phyloP scores from a whole-genome alignment of 2,329 filamentous ascomycete genomes.

The Eutypa lata region DNA sequence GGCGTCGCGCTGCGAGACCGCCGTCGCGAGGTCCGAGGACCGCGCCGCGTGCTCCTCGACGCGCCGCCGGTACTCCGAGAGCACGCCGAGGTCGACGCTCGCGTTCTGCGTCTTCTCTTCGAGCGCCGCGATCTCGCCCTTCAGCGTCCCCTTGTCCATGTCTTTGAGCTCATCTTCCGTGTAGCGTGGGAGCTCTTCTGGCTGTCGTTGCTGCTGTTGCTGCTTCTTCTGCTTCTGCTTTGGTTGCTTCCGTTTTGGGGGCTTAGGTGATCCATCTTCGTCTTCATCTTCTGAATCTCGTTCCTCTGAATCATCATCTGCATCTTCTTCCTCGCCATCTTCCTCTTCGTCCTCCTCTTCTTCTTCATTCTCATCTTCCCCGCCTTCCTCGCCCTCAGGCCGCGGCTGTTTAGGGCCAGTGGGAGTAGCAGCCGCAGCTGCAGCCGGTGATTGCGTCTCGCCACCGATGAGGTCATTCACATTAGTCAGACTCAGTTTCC shows the following conservation, averaged over 20 bases:
- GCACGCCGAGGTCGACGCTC: slow-evolving; percentile 83
- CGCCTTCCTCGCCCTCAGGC: slow-evolving; percentile 21
- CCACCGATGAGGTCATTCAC: slow-evolving; percentile 63
- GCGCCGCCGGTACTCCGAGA: slow-evolving; percentile 82
- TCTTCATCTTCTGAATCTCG: slow-evolving; percentile 17
- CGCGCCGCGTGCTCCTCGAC: slow-evolving; percentile 79
- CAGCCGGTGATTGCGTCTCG: slow-evolving; percentile 27
- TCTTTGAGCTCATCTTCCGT: slow-evolving; percentile 67
- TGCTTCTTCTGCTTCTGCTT: slow-evolving; percentile 21
- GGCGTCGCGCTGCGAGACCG: slow-evolving; percentile 73
- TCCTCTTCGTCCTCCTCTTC: slow-evolving; percentile 19
- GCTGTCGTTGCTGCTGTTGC: slow-evolving; percentile 27
- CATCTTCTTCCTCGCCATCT: slow-evolving; percentile 10
- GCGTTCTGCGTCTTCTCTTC: slow-evolving; percentile 77
- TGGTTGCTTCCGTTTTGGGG: slow-evolving; percentile 23
- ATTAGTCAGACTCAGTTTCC: slow-evolving; percentile 80
- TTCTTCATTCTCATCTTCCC: slow-evolving; percentile 27
- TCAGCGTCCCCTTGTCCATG: slow-evolving; percentile 61
- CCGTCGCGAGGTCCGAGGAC: slow-evolving; percentile 77
- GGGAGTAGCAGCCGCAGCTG: slow-evolving; percentile 21
- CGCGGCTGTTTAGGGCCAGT: slow-evolving; percentile 19
- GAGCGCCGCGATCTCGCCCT: slow-evolving; percentile 59
- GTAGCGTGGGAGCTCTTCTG: slow-evolving; percentile 70
- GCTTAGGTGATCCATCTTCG: not conserved
- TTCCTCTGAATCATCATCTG: slow-evolving; percentile 9